Evolutionary conservation across 176 grass and related monocot species (phyloP).

Genomic region (Dactylis glomerata): DNA sequence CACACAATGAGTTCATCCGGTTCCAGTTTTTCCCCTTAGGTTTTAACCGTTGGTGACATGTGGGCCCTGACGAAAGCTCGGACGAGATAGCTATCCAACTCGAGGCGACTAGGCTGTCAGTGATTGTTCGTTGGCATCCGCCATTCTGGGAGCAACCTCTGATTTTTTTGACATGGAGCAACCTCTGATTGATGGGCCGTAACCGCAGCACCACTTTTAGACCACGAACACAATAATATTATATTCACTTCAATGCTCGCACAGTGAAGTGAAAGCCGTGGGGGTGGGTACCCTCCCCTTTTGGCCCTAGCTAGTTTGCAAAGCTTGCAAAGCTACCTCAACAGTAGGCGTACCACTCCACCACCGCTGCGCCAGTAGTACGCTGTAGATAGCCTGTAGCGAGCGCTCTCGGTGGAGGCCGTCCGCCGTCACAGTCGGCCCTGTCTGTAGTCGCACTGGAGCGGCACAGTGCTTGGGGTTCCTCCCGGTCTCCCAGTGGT

Average conservation of each 20-base stretch:
- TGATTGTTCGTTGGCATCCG: constrained; percentile 24
- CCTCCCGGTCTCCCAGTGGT: background rate
- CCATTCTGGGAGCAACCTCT: background rate
- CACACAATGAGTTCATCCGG: too few relatives aligned
- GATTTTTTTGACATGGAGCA: too few relatives aligned
- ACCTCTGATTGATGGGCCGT: background rate
- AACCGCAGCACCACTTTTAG: background rate
- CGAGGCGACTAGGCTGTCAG: background rate
- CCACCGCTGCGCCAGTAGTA: background rate
- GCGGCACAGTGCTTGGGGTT: constrained; percentile 5
- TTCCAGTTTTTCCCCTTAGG: too few relatives aligned
- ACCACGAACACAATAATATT: background rate
- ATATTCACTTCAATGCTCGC: background rate
- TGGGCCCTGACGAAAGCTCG: background rate
- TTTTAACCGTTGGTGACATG: background rate
- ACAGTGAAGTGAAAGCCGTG: constrained; percentile 35
- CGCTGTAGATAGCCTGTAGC: background rate
- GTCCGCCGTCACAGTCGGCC: background rate
- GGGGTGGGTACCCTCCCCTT: background rate
- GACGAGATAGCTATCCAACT: background rate
- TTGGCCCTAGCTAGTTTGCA: background rate
- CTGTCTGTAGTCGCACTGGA: background rate
- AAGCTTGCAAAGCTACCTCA: background rate
- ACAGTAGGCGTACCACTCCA: background rate
- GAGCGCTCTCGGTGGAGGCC: background rate